Base-by-base conservation (phyloP, 2,329 filamentous ascomycete species). In the Lachnellula cervina region DNA sequence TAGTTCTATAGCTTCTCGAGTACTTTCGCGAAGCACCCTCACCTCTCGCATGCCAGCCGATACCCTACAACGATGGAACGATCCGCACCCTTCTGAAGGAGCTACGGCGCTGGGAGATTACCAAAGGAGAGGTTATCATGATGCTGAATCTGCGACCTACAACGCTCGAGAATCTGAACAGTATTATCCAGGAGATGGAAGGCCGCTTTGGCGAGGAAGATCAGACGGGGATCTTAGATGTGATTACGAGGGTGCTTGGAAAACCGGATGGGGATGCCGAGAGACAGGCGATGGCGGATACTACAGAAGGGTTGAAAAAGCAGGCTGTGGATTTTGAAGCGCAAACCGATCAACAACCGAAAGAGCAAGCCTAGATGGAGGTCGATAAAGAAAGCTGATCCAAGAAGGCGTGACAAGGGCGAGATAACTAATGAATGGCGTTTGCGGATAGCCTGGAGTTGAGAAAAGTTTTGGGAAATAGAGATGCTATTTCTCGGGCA, bases 101-200 rank as follows among this genome's bases (percentile, higher is more conserved):
- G 23, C 72, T 88, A 49, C 76, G 77, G 11, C 74, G 74, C 1
- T 86, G 79, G 69, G 77, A 82, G 46, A 76, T 88, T 54, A 81
- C 81, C 71, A 88, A 88, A 73, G 82, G 82, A 52, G 86, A 88
- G 70, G 72, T 86, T 53, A 73, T 88, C 66, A 86, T 87, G 81
- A 80, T 88, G 48, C 69, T 88, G 62, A 88, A 89, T 67, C 72
- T 86, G 44, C 78, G 85, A 11, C 86, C 86, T 0, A 75, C 76
- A 21, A 80, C 76, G 28, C 73, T 77, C 32, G 78, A 79, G 4
- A 77, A 79, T 46, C 74, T 89, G 61, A 84, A 84, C 64, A 80
- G 80, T 16, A 75, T 87, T 49, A 74, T 89, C 35, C 84, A 89
- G 69, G 83, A 88, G 61, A 80, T 86, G 74, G 76, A 80, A 55